Percentiles rank a stretch among this genome's conserved stretches.
Evolutionary conservation across 148 eudicot species (phyloP).

Genomic region (Rhododendron kiyosumense): DNA sequence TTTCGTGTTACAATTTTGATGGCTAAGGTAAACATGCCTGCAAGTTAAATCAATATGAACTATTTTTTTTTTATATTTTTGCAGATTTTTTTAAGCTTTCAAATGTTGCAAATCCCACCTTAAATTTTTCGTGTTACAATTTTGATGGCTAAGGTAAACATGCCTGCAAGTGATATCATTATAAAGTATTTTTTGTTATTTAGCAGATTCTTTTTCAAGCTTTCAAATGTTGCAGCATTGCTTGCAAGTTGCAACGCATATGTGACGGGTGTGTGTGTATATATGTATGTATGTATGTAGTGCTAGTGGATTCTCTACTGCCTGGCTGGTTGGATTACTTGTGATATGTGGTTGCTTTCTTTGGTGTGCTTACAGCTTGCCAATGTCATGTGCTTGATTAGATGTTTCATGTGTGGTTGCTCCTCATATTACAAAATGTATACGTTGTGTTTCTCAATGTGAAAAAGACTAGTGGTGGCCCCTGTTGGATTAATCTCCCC

Average conservation of each 20-base stretch:
- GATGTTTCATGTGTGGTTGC: background rate
- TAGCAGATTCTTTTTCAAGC: background rate
- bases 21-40: constrained; percentile 58
- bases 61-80: background rate
- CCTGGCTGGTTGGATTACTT: background rate
- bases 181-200: background rate
- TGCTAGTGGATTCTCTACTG: background rate
- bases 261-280: background rate
- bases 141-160: constrained; percentile 69
- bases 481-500: background rate
- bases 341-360: background rate
- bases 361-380: background rate
- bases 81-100: background rate
- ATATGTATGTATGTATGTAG: background rate
- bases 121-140: constrained; percentile 54
- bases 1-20: constrained; percentile 57
- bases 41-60: background rate
- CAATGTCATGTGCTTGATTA: background rate
- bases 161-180: background rate
- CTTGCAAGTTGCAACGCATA: background rate
- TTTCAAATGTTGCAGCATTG: background rate
- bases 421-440: background rate
- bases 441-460: background rate
- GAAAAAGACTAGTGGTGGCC: background rate
- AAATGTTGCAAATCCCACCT: constrained; percentile 55